Conservation (phyloP, 345 rosid species). For the Luvunga scandens region DNA sequence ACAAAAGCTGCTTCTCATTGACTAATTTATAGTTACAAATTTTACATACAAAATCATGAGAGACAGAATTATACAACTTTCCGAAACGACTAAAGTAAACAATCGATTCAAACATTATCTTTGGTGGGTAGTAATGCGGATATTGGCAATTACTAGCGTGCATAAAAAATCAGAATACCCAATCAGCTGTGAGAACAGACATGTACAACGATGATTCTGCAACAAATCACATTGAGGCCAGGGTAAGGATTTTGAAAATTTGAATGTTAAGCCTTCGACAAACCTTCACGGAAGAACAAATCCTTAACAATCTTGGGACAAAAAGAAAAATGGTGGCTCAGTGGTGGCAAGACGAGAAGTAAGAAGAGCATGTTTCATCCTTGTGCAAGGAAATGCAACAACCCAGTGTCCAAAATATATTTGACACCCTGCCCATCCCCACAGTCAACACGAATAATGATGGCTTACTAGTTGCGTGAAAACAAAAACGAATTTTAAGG, state of each 20-base stretch:
- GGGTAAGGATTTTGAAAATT: constrained; percentile 10
- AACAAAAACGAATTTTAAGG: not conserved
- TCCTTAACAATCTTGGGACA: not conserved
- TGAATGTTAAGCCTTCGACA: not conserved
- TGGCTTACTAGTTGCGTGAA: not conserved
- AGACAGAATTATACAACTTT: constrained; percentile 32
- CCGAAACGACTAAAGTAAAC: not conserved
- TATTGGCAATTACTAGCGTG: constrained; percentile 17
- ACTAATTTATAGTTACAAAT: constrained; percentile 32
- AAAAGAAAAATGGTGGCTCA: not conserved
- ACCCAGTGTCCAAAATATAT: not conserved
- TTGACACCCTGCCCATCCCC: not conserved
- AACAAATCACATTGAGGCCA: not conserved
- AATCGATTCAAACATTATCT: constrained; percentile 14
- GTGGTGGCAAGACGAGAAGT: not conserved
- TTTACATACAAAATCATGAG: constrained; percentile 49
- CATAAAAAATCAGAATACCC: constrained; percentile 21
- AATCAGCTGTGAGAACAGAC: constrained; percentile 26
- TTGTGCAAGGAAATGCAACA: not conserved
- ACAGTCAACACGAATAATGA: not conserved
- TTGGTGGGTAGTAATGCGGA: not conserved
- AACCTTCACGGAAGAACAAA: not conserved
- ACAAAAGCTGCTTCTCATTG: constrained; percentile 36
- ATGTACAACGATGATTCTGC: constrained; percentile 49
- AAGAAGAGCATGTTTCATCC: not conserved